Base-by-base conservation (phyloP, 1,284 basidiomycete genomes). In the Kwoniella shivajii region DNA sequence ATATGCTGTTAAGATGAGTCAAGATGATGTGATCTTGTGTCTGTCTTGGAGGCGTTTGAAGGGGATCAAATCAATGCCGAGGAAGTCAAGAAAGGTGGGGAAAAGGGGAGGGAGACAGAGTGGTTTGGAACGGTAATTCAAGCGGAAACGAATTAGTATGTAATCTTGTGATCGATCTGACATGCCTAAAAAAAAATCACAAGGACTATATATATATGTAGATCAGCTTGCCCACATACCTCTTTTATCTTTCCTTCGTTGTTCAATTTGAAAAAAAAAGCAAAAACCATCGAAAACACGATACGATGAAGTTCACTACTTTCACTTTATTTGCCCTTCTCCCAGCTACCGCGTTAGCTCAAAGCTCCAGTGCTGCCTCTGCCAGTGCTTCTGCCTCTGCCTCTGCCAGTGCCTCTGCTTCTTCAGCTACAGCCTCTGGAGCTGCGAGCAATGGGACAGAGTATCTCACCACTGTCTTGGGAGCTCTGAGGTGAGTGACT, bases 401-500 rank as follows among this genome's bases (percentile, higher is more conserved):
- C 9, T 34, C 52, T 0, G 54, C 46, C 2, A 26, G 42, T 26
- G 48, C 57, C 7, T 20, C 47, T 18, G 33, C 57, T 16, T 41
- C 48, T 14, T 39, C 59, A 24, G 24, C 46, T 44, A 29, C 49
- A 10, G 41, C 56, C 14, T n/a, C n/a, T 37, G 31, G 31, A 11
- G 52, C 45, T 11, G 30, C 36, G 13, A 46, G 54, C 2, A 55
- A 34, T 14, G 44, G 45, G 10, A 16, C 34, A 20, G 38, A 48
- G 7, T 71, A 72, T 61, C 60, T 71, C 38, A 33, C 52, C 7
- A 26, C 58, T 13, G 65, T 71, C 20, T 47, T 71, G 20, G 62
- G 57, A 33, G 71, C 71, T 52, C 60, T 72, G 54, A 68, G 60
- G 71, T 72, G 56, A 66, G 71, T 66, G 6, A 24, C n/a, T n/a